Conservation (phyloP, 176 grass and related monocot genomes). For the Rhipidocladum racemiflorum region DNA sequence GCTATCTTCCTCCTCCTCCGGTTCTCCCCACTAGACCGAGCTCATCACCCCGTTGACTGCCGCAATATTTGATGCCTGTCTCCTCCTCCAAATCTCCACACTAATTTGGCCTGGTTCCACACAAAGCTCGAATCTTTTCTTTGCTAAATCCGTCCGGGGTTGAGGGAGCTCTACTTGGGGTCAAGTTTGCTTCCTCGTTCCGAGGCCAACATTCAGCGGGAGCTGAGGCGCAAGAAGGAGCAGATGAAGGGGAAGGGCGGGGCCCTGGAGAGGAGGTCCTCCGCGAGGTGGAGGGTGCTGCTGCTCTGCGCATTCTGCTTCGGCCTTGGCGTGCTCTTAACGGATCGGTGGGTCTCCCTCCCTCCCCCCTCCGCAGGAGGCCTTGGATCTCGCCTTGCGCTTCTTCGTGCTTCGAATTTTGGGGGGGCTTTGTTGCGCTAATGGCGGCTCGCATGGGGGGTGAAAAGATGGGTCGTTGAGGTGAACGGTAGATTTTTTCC, state of each 20-base stretch:
- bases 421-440: neutral
- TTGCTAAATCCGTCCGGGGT: neutral
- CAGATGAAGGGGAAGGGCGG: conserved; percentile 59
- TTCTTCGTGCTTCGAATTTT: neutral
- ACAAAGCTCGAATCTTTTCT: conserved; percentile 1
- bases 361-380: too few relatives aligned
- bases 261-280: conserved; percentile 48
- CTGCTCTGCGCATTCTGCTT: conserved; percentile 73
- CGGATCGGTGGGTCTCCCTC: conserved; percentile 50
- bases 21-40: neutral
- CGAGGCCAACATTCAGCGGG: conserved; percentile 25
- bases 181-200: neutral
- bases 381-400: conserved; percentile 26
- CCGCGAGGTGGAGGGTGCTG: conserved; percentile 60
- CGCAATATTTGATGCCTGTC: conserved; percentile 31
- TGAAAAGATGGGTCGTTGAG: neutral
- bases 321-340: conserved; percentile 82
- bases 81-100: neutral
- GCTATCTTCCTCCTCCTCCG: conserved; percentile 13
- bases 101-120: conserved; percentile 12
- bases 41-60: conserved; percentile 19
- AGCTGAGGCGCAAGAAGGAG: neutral
- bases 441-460: neutral
- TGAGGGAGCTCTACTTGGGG: conserved; percentile 12
- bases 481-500: conserved; percentile 17